Evolutionary conservation across 805 yeast genomes (phyloP), one percentile per base, ranked within the genome.

Genomic region (Kazachstania taianensis): DNA sequence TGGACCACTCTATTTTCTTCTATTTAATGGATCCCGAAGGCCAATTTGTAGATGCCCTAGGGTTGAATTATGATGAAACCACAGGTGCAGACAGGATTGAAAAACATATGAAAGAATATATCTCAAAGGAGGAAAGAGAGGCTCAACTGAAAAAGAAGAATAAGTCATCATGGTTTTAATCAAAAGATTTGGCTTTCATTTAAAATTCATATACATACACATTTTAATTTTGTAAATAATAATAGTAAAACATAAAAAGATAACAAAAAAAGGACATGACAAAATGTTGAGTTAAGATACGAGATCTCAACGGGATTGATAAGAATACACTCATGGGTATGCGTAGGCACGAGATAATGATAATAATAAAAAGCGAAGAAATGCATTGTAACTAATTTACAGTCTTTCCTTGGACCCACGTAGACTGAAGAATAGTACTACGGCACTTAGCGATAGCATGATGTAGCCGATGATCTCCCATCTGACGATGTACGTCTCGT

Each of bases 11-110:
- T 3, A 86, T 92, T 40, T 92, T 92, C 73, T 89, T 89, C 63
- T 92, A 92, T 54, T 66, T 92, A 50, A 89, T 92, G 96, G 97
- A 92, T 57, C 87, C 95, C n/a, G 96, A 92, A 56, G 98, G 97
- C 32, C 76, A 84, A 53, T 92, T 85, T 53, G 81, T 89, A 33
- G 96, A 89, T 57, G 97, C 92, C 5, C 67, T 89, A 46, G 98
- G 98, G 37, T 78, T 94, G 59, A 89, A 89, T 52, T 83, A 78
- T 47, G 83, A 78, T 39, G 87, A 86, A 18, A 69, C 67, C 15
- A 78, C 78, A 42, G 95, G 94, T 19, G 78, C 78, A 12, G 75
- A 70, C 28, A 82, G 82, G 61, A 82, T 92, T 45, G 70, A 71
- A 46, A 75, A 75, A 41, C 87, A 84, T 48, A 70, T 85, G 29